These are phyloP conservation scores for Rhizopus arrhizus DNA, from an alignment of 371 early-diverging fungal species.

Conservation along the genomic window DNA sequence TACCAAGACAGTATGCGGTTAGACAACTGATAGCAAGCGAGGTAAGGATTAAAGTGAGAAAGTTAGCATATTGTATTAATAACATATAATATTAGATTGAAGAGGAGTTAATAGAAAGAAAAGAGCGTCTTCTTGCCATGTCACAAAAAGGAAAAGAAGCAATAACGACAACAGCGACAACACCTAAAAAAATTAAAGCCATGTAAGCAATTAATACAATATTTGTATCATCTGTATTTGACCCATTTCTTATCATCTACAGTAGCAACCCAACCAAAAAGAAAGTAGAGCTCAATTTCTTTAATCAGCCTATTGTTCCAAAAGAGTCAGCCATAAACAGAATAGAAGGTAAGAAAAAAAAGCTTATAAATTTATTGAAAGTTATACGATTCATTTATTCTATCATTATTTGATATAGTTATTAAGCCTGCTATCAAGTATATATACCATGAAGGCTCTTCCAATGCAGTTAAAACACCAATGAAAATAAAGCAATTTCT, in stretches of 20 bases:
- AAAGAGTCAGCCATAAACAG: not conserved
- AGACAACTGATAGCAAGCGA: conserved; percentile 81
- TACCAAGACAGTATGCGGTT: conserved; percentile 70
- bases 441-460: conserved; percentile 64
- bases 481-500: conserved; percentile 64
- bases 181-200: too few relatives aligned
- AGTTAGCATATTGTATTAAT: too few relatives aligned
- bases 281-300: conserved; percentile 59
- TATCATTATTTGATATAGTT: conserved; percentile 16
- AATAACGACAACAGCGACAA: not conserved
- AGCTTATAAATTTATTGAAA: not conserved
- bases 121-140: conserved; percentile 30
- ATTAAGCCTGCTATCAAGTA: conserved; percentile 23
- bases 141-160: not conserved
- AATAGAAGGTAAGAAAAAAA: conserved; percentile 20
- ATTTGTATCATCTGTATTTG: too few relatives aligned
- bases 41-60: conserved; percentile 37
- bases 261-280: conserved; percentile 16
- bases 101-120: conserved; percentile 57
- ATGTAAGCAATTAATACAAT: too few relatives aligned
- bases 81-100: conserved; percentile 52
- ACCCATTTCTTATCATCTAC: not conserved
- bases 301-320: conserved; percentile 58
- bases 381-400: too few relatives aligned
- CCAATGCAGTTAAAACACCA: conserved; percentile 88